These are phyloP conservation scores for Penicillium sp. DNA, from an alignment of 2,329 filamentous ascomycete genomes.

Conservation along the genomic window DNA sequence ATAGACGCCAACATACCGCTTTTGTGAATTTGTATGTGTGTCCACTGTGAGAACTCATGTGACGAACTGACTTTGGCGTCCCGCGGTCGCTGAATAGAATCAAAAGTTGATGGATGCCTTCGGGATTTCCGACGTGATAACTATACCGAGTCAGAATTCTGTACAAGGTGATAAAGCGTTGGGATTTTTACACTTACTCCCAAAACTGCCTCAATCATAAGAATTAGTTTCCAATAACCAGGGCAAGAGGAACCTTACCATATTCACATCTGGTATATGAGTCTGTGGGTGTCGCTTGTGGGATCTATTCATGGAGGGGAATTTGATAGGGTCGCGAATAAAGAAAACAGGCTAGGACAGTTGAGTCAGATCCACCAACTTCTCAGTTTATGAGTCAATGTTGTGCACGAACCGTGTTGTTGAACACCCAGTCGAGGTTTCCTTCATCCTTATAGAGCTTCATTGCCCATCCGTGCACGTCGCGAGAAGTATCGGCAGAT, in stretches of 20 bases:
- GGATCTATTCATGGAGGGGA: slow-evolving; percentile 69
- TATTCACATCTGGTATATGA: slow-evolving; percentile 28
- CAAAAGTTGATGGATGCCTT: slow-evolving; percentile 63
- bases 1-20: slow-evolving; percentile 26
- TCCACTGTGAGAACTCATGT: slow-evolving; percentile 66
- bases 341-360: slow-evolving; percentile 65
- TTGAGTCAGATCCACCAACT: background rate
- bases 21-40: slow-evolving; percentile 67
- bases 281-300: slow-evolving; percentile 61
- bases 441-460: slow-evolving; percentile 56
- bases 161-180: background rate
- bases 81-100: slow-evolving; percentile 65
- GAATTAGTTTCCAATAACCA: background rate
- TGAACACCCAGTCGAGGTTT: slow-evolving; percentile 53
- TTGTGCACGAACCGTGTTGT: slow-evolving; percentile 16
- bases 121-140: slow-evolving; percentile 60
- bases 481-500: slow-evolving; percentile 50
- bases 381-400: background rate
- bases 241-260: slow-evolving; percentile 18
- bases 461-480: slow-evolving; percentile 52
- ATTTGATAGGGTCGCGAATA: slow-evolving; percentile 67
- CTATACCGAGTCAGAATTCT: slow-evolving; percentile 9
- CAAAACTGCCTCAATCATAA: slow-evolving; percentile 23
- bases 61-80: slow-evolving; percentile 61
- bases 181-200: slow-evolving; percentile 23